Evolutionary conservation across 306 rosid genomes (phyloP).

Genomic region (Trifolium repens): DNA sequence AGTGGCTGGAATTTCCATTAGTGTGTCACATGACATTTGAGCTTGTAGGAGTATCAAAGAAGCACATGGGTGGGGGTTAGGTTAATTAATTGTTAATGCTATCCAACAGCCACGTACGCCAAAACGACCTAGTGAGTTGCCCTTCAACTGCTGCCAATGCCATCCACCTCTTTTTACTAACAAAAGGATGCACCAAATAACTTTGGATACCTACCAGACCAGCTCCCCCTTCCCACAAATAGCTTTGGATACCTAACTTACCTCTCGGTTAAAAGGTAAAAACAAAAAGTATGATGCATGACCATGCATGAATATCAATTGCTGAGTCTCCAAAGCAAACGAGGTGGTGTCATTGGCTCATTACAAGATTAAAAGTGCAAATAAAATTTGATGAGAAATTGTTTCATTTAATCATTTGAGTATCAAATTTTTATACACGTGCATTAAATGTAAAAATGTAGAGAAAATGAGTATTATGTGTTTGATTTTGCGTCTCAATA

Average conservation of each 20-base stretch:
- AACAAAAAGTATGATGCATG: conserved; percentile 18
- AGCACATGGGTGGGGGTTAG: conserved; percentile 65
- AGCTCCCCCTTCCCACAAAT: neutral
- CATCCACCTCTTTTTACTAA: conserved; percentile 32
- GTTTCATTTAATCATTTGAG: too few species aligned
- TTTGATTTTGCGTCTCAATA: too few species aligned
- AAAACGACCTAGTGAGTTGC: conserved; percentile 5
- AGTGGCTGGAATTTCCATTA: neutral
- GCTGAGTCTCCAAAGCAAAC: neutral
- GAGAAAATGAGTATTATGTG: too few species aligned
- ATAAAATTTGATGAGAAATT: too few species aligned
- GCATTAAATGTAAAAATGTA: too few species aligned
- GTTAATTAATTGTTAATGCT: conserved; percentile 37
- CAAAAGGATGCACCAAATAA: conserved; percentile 1
- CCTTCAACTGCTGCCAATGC: conserved; percentile 12
- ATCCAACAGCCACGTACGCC: conserved; percentile 35
- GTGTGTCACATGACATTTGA: conserved; percentile 49
- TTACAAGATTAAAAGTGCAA: too few species aligned
- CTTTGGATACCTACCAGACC: conserved; percentile 52
- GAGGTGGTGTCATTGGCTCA: neutral
- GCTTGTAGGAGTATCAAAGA: neutral
- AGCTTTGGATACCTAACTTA: conserved; percentile 36
- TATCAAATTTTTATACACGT: too few species aligned
- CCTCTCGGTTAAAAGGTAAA: neutral
- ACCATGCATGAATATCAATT: conserved; percentile 2